Conservation (phyloP, 139 green algal species). For the Limnomonas spitsbergensis region DNA sequence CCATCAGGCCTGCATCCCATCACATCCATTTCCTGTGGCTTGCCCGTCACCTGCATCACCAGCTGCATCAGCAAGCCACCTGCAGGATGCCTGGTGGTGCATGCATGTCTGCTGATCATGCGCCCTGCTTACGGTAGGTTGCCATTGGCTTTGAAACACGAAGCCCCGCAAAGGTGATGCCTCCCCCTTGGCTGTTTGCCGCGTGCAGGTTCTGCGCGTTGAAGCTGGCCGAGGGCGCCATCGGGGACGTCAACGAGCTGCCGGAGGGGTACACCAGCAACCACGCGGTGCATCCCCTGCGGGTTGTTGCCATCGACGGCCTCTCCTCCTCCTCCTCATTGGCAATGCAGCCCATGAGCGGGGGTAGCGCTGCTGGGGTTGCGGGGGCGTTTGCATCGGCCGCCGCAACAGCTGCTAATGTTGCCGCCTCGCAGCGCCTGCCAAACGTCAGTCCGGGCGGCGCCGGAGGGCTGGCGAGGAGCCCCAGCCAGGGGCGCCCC, state of each 20-base stretch:
- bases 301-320: slow-evolving; percentile 36
- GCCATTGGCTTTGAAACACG: too few species aligned
- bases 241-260: slow-evolving; percentile 66
- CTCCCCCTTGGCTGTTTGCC: not conserved
- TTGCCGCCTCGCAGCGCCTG: not conserved
- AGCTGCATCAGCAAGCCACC: too few species aligned
- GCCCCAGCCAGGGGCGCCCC: not conserved
- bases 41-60: too few species aligned
- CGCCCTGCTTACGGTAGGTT: too few species aligned
- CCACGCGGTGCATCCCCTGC: slow-evolving; percentile 21
- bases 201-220: slow-evolving; percentile 83
- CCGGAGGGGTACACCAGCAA: slow-evolving; percentile 32
- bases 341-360: not conserved
- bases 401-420: not conserved
- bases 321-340: not conserved
- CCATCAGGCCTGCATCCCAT: too few species aligned
- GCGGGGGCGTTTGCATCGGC: not conserved
- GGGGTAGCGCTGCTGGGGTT: not conserved
- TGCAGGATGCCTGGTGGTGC: too few species aligned
- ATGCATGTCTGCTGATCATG: too few species aligned
- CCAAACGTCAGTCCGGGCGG: not conserved
- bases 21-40: too few species aligned
- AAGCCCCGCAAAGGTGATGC: not conserved
- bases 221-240: slow-evolving; percentile 89
- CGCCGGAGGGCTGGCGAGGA: not conserved